A percentile compares a stretch with the other conserved stretches of the same genome.
These are phyloP conservation scores for Moniliophthora roreri DNA, from an alignment of 1,284 basidiomycete genomes.

Conservation along the genomic window DNA sequence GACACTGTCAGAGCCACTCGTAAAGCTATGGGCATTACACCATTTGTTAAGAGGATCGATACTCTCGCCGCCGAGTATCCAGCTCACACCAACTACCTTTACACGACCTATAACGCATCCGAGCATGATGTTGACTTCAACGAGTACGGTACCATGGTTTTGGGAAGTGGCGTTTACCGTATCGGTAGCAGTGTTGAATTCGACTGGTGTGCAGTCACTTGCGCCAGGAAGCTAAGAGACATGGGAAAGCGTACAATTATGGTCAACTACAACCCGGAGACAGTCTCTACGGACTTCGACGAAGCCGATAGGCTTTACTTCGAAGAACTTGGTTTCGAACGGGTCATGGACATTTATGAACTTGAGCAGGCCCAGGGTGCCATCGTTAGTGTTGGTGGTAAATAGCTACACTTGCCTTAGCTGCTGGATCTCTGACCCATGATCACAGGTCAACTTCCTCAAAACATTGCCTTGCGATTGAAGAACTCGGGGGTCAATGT, in stretches of 20 bases:
- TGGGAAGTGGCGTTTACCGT: slow-evolving; percentile 98
- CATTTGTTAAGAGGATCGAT: slow-evolving; percentile 99
- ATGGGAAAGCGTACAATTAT: slow-evolving; percentile 97
- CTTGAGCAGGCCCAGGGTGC: slow-evolving; percentile 91
- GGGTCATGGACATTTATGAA: slow-evolving; percentile 99
- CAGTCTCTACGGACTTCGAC: slow-evolving; percentile 98
- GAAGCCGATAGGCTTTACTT: slow-evolving; percentile 99
- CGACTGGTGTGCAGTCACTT: slow-evolving; percentile 99
- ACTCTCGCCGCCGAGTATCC: slow-evolving; percentile 99
- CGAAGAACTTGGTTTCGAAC: slow-evolving; percentile 96
- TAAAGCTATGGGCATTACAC: slow-evolving; percentile 86
- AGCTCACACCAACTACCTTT: slow-evolving; percentile 98
- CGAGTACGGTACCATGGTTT: slow-evolving; percentile 97
- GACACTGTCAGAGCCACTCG: slow-evolving; percentile 80
- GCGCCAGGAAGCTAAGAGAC: slow-evolving; percentile 87
- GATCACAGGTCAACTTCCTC: slow-evolving; percentile 81
- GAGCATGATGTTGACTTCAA: slow-evolving; percentile 96
- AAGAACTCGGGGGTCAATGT: slow-evolving; percentile 92
- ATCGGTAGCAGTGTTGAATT: slow-evolving; percentile 99
- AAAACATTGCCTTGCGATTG: slow-evolving; percentile 97
- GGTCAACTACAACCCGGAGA: slow-evolving; percentile 99
- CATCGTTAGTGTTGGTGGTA: slow-evolving; percentile 95
- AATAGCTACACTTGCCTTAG: slow-evolving; percentile 23
- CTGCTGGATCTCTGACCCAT: slow-evolving; percentile 7
- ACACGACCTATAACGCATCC: slow-evolving; percentile 98